phyloP scores from a whole-genome alignment of 495 filamentous ascomycete species.

The Aspergillus diversus region DNA sequence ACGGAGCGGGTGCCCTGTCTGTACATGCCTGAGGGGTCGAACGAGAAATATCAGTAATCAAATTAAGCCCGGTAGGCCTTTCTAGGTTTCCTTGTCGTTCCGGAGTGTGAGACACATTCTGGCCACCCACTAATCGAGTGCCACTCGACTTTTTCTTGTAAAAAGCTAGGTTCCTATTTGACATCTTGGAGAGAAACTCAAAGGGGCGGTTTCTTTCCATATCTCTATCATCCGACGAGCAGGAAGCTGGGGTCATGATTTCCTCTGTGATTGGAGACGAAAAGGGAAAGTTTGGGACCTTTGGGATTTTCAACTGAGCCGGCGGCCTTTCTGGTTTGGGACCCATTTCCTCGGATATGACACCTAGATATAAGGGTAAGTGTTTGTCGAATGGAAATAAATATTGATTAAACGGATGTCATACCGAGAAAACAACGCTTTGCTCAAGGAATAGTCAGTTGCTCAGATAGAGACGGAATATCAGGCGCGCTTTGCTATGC shows the following conservation, averaged over 20 bases:
- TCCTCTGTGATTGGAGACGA: constrained; percentile 53
- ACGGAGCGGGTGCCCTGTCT: constrained; percentile 24
- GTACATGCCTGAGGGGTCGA: constrained; percentile 22
- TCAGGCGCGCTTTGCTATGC: background rate
- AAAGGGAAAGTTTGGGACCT: constrained; percentile 43
- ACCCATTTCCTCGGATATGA: constrained; percentile 26
- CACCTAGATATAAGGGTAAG: no score
- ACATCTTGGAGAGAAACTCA: constrained; percentile 36
- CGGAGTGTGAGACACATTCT: background rate
- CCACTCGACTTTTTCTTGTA: constrained; percentile 21
- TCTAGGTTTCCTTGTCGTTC: constrained; percentile 19
- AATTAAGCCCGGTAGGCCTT: constrained; percentile 60
- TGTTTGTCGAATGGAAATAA: no score
- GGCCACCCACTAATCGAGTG: background rate
- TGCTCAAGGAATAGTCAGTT: background rate
- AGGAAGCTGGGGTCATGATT: constrained; percentile 41
- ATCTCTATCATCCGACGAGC: constrained; percentile 39
- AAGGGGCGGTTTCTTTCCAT: constrained; percentile 35
- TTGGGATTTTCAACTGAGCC: constrained; percentile 36
- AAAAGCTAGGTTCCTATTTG: constrained; percentile 28
- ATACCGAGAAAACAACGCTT: background rate
- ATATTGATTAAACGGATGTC: background rate
- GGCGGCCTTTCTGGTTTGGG: constrained; percentile 30
- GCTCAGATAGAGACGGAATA: background rate
- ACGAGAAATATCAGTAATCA: constrained; percentile 60